Evolutionary conservation across 2,329 filamentous ascomycete species (phyloP).

Genomic region (Fusarium camptoceras): DNA sequence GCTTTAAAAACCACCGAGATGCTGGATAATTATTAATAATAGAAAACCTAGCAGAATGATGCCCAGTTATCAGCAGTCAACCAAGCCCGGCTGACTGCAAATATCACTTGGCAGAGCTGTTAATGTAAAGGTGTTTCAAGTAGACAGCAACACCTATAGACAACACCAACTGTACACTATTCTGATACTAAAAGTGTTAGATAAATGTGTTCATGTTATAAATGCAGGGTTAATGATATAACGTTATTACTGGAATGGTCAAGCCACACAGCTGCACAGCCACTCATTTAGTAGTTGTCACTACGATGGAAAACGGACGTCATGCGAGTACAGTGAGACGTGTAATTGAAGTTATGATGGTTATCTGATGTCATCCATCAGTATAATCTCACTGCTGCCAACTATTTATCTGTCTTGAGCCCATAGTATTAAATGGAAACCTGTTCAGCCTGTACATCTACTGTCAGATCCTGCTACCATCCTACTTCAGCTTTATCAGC

Average conservation of each 20-base stretch:
- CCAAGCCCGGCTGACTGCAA: background rate
- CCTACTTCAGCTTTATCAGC: rapidly evolving
- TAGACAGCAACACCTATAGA: no score
- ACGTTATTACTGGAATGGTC: background rate
- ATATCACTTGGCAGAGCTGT: background rate
- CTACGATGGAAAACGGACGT: background rate
- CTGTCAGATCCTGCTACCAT: rapidly evolving
- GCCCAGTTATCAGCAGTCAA: background rate
- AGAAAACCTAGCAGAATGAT: no score
- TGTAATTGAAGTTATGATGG: rapidly evolving
- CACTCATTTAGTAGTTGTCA: background rate
- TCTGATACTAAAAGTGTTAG: no score
- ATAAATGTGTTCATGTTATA: background rate
- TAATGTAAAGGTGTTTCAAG: background rate
- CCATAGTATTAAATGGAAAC: no score
- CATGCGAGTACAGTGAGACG: background rate
- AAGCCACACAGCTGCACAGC: background rate
- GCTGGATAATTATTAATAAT: background rate
- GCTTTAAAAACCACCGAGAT: background rate
- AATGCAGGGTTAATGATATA: background rate
- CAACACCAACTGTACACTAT: background rate
- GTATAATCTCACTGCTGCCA: no score
- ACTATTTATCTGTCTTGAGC: background rate
- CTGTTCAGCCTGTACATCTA: background rate
- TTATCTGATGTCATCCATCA: background rate